Evolutionary conservation across 225 moss, liverwort and hornwort genomes (phyloP).

Genomic region (Straminergon stramineum): DNA sequence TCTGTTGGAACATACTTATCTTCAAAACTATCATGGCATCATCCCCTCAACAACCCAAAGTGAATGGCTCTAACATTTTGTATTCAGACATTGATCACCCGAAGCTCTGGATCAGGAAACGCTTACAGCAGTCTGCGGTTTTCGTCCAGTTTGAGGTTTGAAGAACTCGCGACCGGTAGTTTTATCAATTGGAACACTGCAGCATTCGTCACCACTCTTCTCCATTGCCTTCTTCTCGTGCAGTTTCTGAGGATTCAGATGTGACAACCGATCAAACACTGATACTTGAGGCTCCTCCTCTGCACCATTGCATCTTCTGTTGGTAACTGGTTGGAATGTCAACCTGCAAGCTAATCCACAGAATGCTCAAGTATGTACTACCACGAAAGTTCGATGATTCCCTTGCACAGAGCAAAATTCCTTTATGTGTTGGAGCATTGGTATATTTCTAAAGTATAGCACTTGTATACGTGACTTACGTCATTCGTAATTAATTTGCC

Average conservation of each 20-base stretch:
- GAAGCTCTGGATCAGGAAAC: neutral
- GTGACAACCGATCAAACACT: constrained; percentile 70
- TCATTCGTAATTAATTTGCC: neutral
- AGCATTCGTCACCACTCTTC: constrained; percentile 1
- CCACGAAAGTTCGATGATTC: neutral
- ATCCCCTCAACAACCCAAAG: neutral
- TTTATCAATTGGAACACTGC: constrained; percentile 29
- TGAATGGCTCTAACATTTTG: neutral
- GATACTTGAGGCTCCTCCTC: constrained; percentile 28
- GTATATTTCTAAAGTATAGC: neutral
- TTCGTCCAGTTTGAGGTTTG: constrained; percentile 64
- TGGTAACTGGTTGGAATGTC: constrained; percentile 73
- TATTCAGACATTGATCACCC: neutral
- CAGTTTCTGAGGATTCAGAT: constrained; percentile 33
- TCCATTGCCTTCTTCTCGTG: constrained; percentile 52
- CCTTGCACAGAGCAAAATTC: neutral
- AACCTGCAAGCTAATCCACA: constrained; percentile 40
- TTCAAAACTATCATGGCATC: neutral
- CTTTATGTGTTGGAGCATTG: neutral
- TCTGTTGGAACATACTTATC: neutral
- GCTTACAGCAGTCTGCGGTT: constrained; percentile 52
- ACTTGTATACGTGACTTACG: neutral
- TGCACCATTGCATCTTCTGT: constrained; percentile 33
- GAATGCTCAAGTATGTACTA: neutral
- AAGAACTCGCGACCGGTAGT: constrained; percentile 62